Conservation (phyloP, 2,329 filamentous ascomycete species). For the Talaromyces islandicus region DNA sequence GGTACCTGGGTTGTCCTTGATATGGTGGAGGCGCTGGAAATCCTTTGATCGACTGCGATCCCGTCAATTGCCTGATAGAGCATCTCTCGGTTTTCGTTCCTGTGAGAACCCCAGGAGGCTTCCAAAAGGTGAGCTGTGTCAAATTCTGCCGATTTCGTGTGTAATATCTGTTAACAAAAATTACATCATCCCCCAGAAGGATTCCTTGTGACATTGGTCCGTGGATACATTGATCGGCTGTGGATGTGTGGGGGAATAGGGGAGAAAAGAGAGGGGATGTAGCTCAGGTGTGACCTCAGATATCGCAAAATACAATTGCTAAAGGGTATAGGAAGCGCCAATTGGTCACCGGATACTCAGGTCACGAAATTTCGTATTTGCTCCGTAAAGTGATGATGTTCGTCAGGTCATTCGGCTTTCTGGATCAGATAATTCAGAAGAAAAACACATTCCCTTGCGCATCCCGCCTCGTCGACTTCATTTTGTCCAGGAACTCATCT, state of each 20-base stretch:
- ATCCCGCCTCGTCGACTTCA: constrained; percentile 70
- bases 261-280: no score
- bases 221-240: neutral
- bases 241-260: no score
- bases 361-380: no score
- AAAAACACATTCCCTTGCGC: constrained; percentile 90
- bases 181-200: no score
- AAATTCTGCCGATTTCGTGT: no score
- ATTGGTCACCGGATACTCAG: no score
- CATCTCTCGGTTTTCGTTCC: neutral
- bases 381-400: neutral
- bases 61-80: neutral
- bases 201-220: no score
- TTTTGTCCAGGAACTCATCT: constrained; percentile 63
- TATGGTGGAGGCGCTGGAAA: neutral
- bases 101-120: no score
- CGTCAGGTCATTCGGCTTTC: neutral
- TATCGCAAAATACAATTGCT: neutral
- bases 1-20: neutral
- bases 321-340: neutral
- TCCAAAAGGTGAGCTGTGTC: neutral
- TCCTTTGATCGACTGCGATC: neutral
- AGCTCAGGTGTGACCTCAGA: neutral
- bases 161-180: no score
- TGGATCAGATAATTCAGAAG: constrained; percentile 40